These are phyloP conservation scores for Strigomonas galati DNA, from an alignment of 208 protist genomes.

Conservation along the genomic window DNA sequence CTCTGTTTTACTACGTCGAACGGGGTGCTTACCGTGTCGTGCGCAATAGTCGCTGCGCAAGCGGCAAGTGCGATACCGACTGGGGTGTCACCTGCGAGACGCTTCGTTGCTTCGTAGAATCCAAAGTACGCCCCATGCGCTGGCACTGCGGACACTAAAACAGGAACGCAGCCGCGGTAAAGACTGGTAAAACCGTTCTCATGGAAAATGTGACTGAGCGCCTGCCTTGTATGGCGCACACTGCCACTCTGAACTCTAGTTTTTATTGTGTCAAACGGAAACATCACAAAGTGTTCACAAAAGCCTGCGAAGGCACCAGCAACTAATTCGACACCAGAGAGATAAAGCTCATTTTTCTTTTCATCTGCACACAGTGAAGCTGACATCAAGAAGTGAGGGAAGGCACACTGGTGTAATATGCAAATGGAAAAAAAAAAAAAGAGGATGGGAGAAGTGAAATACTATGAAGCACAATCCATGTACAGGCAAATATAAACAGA, in stretches of 20 bases:
- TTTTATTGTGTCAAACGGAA: slow-evolving; percentile 94
- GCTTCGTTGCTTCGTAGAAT: slow-evolving; percentile 88
- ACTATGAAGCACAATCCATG: not conserved
- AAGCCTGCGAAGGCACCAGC: slow-evolving; percentile 86
- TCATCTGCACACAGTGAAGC: not conserved
- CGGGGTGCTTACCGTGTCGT: slow-evolving; percentile 90
- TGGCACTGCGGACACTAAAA: slow-evolving; percentile 84
- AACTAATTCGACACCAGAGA: slow-evolving; percentile 49
- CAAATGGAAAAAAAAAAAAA: slow-evolving; percentile 25
- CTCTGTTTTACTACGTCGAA: slow-evolving; percentile 95
- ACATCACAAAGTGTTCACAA: slow-evolving; percentile 92
- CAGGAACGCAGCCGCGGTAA: slow-evolving; percentile 79
- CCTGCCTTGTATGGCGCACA: slow-evolving; percentile 23
- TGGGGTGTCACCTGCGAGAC: slow-evolving; percentile 50
- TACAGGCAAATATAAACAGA: not conserved
- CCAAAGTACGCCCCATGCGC: slow-evolving; percentile 92
- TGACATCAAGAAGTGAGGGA: not conserved
- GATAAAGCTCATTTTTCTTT: slow-evolving; percentile 20
- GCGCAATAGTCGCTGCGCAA: slow-evolving; percentile 67
- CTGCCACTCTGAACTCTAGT: slow-evolving; percentile 75
- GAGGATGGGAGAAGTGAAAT: slow-evolving; percentile 8
- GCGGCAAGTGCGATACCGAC: slow-evolving; percentile 46
- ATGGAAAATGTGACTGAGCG: slow-evolving; percentile 30
- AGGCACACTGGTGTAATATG: not conserved
- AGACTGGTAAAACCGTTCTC: slow-evolving; percentile 65